A percentile compares a stretch with the other conserved stretches of the same genome.
phyloP scores from a whole-genome alignment of 2,329 filamentous ascomycete species.

The Rutstroemia sp. region DNA sequence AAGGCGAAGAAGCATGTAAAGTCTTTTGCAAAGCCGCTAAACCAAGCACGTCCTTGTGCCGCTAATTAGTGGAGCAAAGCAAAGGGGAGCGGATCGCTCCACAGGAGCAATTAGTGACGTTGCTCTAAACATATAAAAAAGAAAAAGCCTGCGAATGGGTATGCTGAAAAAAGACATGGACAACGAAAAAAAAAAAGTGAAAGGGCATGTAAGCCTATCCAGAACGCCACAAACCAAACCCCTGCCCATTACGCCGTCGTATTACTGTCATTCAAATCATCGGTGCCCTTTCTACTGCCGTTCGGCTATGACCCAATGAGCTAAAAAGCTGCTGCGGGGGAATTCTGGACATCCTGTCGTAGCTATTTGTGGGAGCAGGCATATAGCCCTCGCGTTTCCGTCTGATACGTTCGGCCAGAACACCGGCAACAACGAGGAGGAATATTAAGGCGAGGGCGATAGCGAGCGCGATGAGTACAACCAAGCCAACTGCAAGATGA shows the following conservation, averaged over 20 bases:
- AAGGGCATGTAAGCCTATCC: conserved; percentile 23
- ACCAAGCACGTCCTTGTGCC: background rate
- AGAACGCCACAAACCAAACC: conserved; percentile 23
- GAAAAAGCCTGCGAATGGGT: conserved; percentile 14
- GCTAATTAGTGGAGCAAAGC: conserved; percentile 5
- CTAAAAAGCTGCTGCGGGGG: conserved; percentile 48
- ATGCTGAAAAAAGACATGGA: conserved; percentile 21
- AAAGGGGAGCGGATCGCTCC: background rate
- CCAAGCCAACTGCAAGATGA: conserved; percentile 63
- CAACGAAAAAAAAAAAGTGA: conserved; percentile 20
- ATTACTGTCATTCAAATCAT: conserved; percentile 23
- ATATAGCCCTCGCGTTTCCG: conserved; percentile 74
- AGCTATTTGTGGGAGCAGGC: conserved; percentile 64
- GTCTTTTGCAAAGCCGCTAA: background rate
- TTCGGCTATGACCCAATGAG: conserved; percentile 26
- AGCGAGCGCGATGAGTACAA: conserved; percentile 74
- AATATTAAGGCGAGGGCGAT: conserved; percentile 73
- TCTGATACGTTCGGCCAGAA: conserved; percentile 67
- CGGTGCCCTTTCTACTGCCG: conserved; percentile 24
- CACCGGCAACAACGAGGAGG: conserved; percentile 66
- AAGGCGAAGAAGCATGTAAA: conserved; percentile 1
- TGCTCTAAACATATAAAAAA: conserved; percentile 13
- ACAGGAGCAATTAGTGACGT: conserved; percentile 1
- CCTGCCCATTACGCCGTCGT: conserved; percentile 19
- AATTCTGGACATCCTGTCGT: conserved; percentile 52